Percentiles rank a stretch among this genome's conserved stretches.
Evolutionary conservation across 179 eudicot species (phyloP).

Genomic region (Spinacia oleracea): DNA sequence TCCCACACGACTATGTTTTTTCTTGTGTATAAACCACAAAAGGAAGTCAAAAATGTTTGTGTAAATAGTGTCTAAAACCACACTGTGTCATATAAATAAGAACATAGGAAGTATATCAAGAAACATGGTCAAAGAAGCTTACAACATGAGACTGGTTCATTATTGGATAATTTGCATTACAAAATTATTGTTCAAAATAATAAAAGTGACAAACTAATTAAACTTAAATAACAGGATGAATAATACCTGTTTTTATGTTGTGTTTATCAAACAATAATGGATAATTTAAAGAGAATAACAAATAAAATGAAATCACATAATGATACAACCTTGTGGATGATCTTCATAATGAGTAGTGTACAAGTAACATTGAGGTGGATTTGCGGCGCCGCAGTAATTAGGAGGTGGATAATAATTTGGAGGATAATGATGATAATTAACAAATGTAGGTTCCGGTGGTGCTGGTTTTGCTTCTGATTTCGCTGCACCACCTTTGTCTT

Average conservation of each 20-base stretch:
- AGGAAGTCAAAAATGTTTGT: too few relatives aligned
- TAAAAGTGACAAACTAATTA: not conserved
- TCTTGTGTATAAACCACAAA: too few relatives aligned
- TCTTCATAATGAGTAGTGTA: constrained; percentile 21
- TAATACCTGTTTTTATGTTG: not conserved
- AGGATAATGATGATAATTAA: constrained; percentile 19
- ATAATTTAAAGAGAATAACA: not conserved
- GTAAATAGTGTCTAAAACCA: too few relatives aligned
- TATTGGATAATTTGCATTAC: not conserved
- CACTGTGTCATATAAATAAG: too few relatives aligned
- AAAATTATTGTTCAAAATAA: not conserved
- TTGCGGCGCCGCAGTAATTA: constrained; percentile 13
- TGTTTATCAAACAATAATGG: not conserved
- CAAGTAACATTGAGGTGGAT: constrained; percentile 27
- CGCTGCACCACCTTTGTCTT: not conserved
- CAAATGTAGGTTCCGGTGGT: not conserved
- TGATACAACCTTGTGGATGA: not conserved
- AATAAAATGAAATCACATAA: constrained; percentile 23
- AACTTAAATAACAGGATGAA: not conserved
- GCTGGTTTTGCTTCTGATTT: not conserved
- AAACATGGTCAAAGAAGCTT: too few relatives aligned
- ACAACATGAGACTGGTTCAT: not conserved
- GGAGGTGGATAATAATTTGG: constrained; percentile 23
- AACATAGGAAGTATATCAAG: too few relatives aligned
- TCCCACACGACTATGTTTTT: too few relatives aligned